These are phyloP conservation scores for Marasmius sp. DNA, from an alignment of 1,284 basidiomycete species.

Conservation along the genomic window DNA sequence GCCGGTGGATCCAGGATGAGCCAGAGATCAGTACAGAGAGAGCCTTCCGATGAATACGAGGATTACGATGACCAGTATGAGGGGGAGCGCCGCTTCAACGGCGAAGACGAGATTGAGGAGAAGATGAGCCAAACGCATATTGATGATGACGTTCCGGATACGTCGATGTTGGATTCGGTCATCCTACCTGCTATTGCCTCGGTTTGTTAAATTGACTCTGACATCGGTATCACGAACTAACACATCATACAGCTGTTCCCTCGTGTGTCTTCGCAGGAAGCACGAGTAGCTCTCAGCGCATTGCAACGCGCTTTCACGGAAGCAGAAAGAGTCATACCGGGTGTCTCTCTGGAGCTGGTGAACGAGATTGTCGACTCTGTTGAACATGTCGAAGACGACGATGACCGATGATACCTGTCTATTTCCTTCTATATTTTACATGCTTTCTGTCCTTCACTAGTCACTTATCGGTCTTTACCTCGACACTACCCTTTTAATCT, in stretches of 20 bases:
- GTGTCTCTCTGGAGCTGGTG: slow-evolving; percentile 78
- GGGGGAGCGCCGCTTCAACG: background rate
- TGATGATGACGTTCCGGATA: slow-evolving; percentile 74
- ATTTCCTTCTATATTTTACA: background rate
- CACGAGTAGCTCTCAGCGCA: slow-evolving; percentile 78
- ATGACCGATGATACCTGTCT: slow-evolving; percentile 24
- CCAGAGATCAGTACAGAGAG: slow-evolving; percentile 33
- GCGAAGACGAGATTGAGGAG: slow-evolving; percentile 9
- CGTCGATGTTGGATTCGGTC: slow-evolving; percentile 92
- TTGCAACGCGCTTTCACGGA: slow-evolving; percentile 89
- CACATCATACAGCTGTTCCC: slow-evolving; percentile 69
- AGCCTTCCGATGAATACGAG: slow-evolving; percentile 64
- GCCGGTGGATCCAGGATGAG: slow-evolving; percentile 16
- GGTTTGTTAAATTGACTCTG: slow-evolving; percentile 41
- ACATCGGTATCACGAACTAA: slow-evolving; percentile 3
- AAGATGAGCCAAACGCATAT: slow-evolving; percentile 27
- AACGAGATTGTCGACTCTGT: slow-evolving; percentile 90
- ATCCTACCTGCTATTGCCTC: slow-evolving; percentile 90
- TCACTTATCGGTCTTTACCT: background rate
- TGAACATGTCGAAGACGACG: slow-evolving; percentile 82
- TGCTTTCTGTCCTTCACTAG: background rate
- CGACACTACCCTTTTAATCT: background rate
- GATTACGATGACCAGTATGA: slow-evolving; percentile 61
- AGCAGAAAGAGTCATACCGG: slow-evolving; percentile 86
- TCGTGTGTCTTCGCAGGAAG: slow-evolving; percentile 85